Evolutionary conservation across 129 eudicot genomes (phyloP), one percentile per base, ranked within the genome.

Genomic region (Tagetes patula): DNA sequence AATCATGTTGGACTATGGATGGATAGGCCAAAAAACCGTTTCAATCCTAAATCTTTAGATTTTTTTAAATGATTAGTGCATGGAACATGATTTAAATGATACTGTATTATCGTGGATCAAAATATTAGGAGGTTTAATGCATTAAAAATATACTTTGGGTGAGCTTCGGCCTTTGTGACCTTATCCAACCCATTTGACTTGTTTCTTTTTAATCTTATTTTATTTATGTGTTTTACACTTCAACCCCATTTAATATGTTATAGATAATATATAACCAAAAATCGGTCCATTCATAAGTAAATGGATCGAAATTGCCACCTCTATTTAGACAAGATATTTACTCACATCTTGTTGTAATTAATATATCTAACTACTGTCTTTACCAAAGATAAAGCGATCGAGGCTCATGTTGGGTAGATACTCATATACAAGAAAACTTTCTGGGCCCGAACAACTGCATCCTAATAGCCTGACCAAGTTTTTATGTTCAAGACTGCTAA

Each of bases 381-480:
- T 83, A 90, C 91, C 88, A 49, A 87, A 87, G 41, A 92, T 85
- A 80, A 83, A 89, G 45, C 69, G 84, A 72, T 92, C 96, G 11
- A 92, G 94, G 48, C 96, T 92, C 82, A 72, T 75, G 73, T 89
- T 87, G 27, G 88, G 90, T 55, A 92, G 73, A 40, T 69, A 92
- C 65, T 92, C 96, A 14, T 88, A 88, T 60, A 88, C 85, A 59
- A 89, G 96, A 75, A 92, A 88, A 58, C 96, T 87, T 75, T 85
- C 90, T 2, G 93, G 96, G 40, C 96, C 96, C 1, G 90, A 87
- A 43, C 93, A 90, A 66, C 90, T 87, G 84, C 96, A 90, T 58
- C 96, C 93, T 53, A 90, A 72, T 32, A 90, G 73, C 70, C 88
- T 81, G 39, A 90, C 96, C 52, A 90, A 82, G 63, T 90, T 90